Conservation (phyloP, 1,284 basidiomycete species). For the Taiwanofungus camphoratus region DNA sequence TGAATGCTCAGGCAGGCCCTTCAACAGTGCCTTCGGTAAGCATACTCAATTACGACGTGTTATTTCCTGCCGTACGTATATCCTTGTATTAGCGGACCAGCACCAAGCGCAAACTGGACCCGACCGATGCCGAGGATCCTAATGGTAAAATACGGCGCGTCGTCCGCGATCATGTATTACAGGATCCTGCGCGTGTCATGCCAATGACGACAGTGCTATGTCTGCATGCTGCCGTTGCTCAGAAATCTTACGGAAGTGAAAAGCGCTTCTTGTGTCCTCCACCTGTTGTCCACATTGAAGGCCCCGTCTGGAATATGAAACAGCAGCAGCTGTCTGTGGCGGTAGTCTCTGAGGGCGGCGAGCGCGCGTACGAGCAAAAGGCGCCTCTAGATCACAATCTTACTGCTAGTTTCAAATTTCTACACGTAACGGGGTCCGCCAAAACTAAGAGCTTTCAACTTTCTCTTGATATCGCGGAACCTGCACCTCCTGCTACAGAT, state of each 20-base stretch:
- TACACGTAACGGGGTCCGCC: constrained; percentile 83
- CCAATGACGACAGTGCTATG: constrained; percentile 88
- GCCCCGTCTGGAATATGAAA: constrained; percentile 76
- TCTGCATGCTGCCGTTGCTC: constrained; percentile 83
- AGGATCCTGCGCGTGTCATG: constrained; percentile 64
- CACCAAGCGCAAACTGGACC: constrained; percentile 71
- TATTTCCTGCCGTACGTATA: not conserved
- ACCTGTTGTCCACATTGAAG: constrained; percentile 83
- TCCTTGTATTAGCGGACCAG: constrained; percentile 8
- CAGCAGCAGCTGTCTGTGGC: constrained; percentile 79
- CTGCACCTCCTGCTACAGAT: constrained; percentile 47
- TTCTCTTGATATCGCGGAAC: constrained; percentile 76
- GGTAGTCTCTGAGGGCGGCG: constrained; percentile 78
- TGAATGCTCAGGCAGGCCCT: constrained; percentile 1
- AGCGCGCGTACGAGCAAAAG: constrained; percentile 77
- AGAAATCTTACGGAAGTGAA: constrained; percentile 90
- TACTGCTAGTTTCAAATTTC: constrained; percentile 84
- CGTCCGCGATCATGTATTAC: constrained; percentile 70
- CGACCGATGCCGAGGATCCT: constrained; percentile 59
- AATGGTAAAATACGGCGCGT: constrained; percentile 77
- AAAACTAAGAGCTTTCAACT: constrained; percentile 88
- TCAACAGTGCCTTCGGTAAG: constrained; percentile 12
- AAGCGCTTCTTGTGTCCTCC: constrained; percentile 89
- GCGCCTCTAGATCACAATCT: constrained; percentile 75
- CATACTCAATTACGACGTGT: not conserved